Evolutionary conservation across 768 basidiomycete species (phyloP), one percentile per base, ranked within the genome.

Genomic region (Floccularia luteovirens): DNA sequence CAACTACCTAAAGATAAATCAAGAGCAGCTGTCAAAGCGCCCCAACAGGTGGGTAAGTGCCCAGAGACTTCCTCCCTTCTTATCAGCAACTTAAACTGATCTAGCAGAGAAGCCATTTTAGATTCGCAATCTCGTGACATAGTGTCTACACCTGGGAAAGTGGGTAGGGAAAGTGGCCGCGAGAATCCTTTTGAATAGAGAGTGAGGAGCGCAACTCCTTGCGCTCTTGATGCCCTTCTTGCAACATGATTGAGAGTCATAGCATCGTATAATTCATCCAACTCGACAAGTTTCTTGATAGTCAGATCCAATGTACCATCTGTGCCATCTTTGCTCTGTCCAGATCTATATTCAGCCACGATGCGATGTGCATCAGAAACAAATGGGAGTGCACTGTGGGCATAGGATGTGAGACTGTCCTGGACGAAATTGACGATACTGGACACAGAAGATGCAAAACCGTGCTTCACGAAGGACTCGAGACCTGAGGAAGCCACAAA

Each of bases 401-500:
- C 80, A 53, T 96, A 96, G 10, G 85, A 75, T n/a, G 71, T 68
- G 21, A 93, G 64, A 49, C 78, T 85, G 56, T 83, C 75, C 28
- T 71, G 70, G 22, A 93, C 43, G 56, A 91, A 94, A 22, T 68
- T 65, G 38, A 77, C 52, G 16, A 72, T 72, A 20, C 61, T 38
- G 39, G 54, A 43, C 20, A 60, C 43, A 50, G 90, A 82, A 1
- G 70, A 53, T 12, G 66, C 46, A 53, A 93, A 86, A 0, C 91
- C 96, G 56, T 99, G 96, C 20, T 85, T 82, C 28, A 77, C 62
- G 55, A 79, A 92, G 3, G 91, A 90, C 54, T 99, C 94, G 44
- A 98, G 73, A 1, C 94, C 94, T 2, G 89, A 77, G 1, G 92
- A 96, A 0, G 93, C 89, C 43, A 97, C 89, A 58, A 99, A 99